Evolutionary conservation across 306 rosid genomes (phyloP).

Genomic region (Pyrus bretschneideri): DNA sequence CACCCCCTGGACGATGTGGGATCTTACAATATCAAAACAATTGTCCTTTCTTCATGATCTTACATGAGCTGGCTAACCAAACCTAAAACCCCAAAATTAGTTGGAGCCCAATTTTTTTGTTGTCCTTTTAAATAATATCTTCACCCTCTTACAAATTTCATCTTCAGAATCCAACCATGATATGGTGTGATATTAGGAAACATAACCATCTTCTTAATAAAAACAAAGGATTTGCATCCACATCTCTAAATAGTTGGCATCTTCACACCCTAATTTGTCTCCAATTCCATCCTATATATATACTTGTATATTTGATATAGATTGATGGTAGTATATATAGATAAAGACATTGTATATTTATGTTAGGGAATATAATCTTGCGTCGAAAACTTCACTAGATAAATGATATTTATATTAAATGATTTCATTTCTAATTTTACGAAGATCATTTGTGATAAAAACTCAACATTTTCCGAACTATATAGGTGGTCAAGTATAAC

Average conservation of each 20-base stretch:
- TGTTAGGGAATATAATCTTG: background rate
- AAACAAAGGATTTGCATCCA: background rate
- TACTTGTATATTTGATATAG: background rate
- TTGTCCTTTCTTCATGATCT: background rate
- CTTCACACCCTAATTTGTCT: background rate
- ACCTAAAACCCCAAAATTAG: background rate
- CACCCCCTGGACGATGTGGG: too few relatives aligned
- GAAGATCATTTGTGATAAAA: rapidly evolving
- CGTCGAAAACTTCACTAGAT: background rate
- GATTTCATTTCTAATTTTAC: too few relatives aligned
- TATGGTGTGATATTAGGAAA: background rate
- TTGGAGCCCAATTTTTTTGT: background rate
- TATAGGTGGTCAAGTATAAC: background rate
- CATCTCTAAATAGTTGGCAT: background rate
- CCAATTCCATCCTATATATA: background rate
- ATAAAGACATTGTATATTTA: too few relatives aligned
- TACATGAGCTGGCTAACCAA: slow-evolving; percentile 3
- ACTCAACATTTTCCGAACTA: too few relatives aligned
- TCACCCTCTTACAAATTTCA: background rate
- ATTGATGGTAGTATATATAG: background rate
- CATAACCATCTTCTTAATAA: background rate
- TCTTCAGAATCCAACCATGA: background rate
- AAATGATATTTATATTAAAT: too few relatives aligned
- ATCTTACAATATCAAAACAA: background rate
- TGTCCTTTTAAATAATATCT: background rate